Evolutionary conservation across 2,329 filamentous ascomycete genomes (phyloP).

Genomic region (Tolypocladium tundrense): DNA sequence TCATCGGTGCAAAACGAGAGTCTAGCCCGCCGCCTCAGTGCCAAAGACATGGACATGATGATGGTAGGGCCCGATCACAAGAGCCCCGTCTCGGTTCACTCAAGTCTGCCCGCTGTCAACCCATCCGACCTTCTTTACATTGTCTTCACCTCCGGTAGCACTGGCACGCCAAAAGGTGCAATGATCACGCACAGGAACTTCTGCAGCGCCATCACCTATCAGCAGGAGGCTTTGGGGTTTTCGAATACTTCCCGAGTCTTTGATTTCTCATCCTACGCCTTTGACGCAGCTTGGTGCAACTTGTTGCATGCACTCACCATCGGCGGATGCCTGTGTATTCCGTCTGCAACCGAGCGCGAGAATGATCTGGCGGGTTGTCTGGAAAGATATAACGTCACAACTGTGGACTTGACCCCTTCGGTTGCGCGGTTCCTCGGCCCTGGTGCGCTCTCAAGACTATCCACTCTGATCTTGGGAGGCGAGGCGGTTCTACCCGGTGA

Average conservation of each 20-base stretch:
- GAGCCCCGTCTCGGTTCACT: not conserved
- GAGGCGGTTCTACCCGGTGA: slow-evolving; percentile 5
- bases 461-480: slow-evolving; percentile 9
- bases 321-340: slow-evolving; percentile 11
- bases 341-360: slow-evolving; percentile 4
- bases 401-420: slow-evolving; percentile 9
- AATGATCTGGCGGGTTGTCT: slow-evolving; percentile 6
- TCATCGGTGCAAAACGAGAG: not conserved
- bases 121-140: slow-evolving; percentile 7
- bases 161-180: slow-evolving; percentile 14
- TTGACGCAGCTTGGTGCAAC: slow-evolving; percentile 10
- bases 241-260: slow-evolving; percentile 7
- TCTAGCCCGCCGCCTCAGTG: not conserved
- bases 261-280: slow-evolving; percentile 13
- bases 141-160: slow-evolving; percentile 10
- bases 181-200: slow-evolving; percentile 9
- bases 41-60: not conserved
- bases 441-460: slow-evolving; percentile 2
- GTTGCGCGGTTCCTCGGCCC: slow-evolving; percentile 7
- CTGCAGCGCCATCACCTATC: slow-evolving; percentile 8
- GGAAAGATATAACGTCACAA: slow-evolving; percentile 3
- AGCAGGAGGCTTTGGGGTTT: slow-evolving; percentile 8
- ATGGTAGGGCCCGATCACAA: not conserved
- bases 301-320: slow-evolving; percentile 7
- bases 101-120: not conserved